Evolutionary conservation across 768 basidiomycete species (phyloP).

Genomic region (Paxillus rubicundulus): DNA sequence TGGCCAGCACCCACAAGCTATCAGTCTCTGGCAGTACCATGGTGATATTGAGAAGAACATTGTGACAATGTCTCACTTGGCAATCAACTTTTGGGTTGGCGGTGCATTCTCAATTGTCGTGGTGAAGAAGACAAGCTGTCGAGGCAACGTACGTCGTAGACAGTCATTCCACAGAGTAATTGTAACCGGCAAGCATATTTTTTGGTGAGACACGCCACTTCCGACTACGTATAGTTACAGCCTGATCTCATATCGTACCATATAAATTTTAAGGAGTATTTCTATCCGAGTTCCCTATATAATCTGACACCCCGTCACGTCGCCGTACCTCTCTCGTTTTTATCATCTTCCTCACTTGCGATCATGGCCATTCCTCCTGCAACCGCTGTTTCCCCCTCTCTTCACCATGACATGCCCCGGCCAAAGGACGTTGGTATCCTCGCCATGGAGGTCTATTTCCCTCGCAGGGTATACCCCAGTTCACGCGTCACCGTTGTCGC

Average conservation of each 20-base stretch:
- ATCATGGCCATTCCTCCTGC: slow-evolving; percentile 26
- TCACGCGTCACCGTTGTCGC: slow-evolving; percentile 6
- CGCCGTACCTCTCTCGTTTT: not conserved
- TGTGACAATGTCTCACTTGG: too few species aligned
- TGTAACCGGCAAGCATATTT: not conserved
- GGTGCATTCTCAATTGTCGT: not conserved
- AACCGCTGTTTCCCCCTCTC: slow-evolving; percentile 3
- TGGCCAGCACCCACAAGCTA: too few species aligned
- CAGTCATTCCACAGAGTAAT: too few species aligned
- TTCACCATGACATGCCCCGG: slow-evolving; percentile 39
- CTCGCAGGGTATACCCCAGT: slow-evolving; percentile 64
- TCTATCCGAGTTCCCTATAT: slow-evolving; percentile 23
- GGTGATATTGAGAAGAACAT: not conserved
- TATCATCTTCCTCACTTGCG: not conserved
- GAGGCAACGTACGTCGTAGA: not conserved
- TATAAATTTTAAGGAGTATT: slow-evolving; percentile 16
- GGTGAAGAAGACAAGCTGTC: not conserved
- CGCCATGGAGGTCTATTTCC: slow-evolving; percentile 93
- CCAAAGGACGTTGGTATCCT: slow-evolving; percentile 95
- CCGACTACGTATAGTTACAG: not conserved
- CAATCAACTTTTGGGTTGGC: too few species aligned
- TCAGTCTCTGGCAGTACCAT: not conserved
- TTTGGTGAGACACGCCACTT: slow-evolving; percentile 29
- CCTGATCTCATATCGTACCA: slow-evolving; percentile 27
- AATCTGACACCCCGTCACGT: slow-evolving; percentile 6